Evolutionary conservation across 2,329 filamentous ascomycete genomes (phyloP), one percentile per base, ranked within the genome.

Genomic region (Penicillium sp.): DNA sequence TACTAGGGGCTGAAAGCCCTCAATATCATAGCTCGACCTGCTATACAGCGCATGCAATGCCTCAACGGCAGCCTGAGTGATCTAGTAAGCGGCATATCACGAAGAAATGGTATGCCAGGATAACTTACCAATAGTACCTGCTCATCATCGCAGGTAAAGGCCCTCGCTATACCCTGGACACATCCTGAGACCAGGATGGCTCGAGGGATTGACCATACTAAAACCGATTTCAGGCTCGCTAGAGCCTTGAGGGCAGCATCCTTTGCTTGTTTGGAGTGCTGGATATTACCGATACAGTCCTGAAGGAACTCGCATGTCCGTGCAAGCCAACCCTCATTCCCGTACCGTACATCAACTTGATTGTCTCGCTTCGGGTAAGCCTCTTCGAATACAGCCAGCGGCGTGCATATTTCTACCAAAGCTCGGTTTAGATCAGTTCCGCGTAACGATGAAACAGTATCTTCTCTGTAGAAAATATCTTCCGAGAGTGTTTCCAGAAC

Each of bases 341-440:
- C 92, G 73, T 82, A 90, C 45, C 94, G 88, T 59, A 96, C 87
- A 56, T 89, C 85, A 29, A 89, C 83, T 51, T 85, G 86, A 45
- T 85, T 83, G 66, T 92, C 89, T 68, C 92, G 85, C 69, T 90
- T 88, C 11, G 91, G 90, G 70, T 93, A 92, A 26, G 90, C 84
- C 66, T 96, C 90, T 64, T 86, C 79, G 59, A 97, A 86, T 21
- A 97, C 89, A 1, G 83, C 80, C 26, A 87, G 83, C 1, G 95
- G 92, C 0, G 93, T 96, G 75, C 97, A 96, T 64, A 98, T 93
- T 75, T 98, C 95, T 64, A 98, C 91, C 71, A 95, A 91, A 11
- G 92, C 91, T 74, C 92, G 91, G 74, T 93, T 96, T 64, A 99
- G 85, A 59, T 91, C 87, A 56, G 89, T 90, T 73, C 94, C 91